These are phyloP conservation scores for Lyophyllum semitale DNA, from an alignment of 768 basidiomycete genomes.

Conservation along the genomic window DNA sequence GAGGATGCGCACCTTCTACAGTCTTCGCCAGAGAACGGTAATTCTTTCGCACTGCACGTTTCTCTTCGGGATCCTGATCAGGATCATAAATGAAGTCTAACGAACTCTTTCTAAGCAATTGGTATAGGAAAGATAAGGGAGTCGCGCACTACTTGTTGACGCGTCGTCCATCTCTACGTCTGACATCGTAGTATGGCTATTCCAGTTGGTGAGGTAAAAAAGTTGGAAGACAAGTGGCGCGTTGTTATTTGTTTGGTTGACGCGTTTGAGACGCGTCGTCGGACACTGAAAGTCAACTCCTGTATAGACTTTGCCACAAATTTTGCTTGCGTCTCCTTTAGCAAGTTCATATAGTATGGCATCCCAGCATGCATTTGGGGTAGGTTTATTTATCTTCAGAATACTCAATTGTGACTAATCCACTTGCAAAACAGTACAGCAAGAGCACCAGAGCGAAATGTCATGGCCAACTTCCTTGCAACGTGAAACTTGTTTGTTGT, in stretches of 20 bases:
- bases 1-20: slow-evolving; percentile 57
- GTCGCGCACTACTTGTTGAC: slow-evolving; percentile 2
- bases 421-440: slow-evolving; percentile 54
- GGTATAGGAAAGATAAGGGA: not conserved
- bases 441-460: slow-evolving; percentile 71
- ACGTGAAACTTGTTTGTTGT: slow-evolving; percentile 25
- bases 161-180: slow-evolving; percentile 31
- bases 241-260: slow-evolving; percentile 14
- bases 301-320: not conserved
- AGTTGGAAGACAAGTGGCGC: slow-evolving; percentile 7
- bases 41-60: slow-evolving; percentile 69
- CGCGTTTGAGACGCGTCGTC: slow-evolving; percentile 11
- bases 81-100: slow-evolving; percentile 67
- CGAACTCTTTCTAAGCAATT: not conserved
- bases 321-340: not conserved
- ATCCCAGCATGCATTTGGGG: slow-evolving; percentile 19
- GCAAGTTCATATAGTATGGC: slow-evolving; percentile 7
- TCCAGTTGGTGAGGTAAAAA: not conserved
- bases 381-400: slow-evolving; percentile 7
- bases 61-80: slow-evolving; percentile 82
- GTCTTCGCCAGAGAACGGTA: slow-evolving; percentile 69
- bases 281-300: slow-evolving; percentile 3
- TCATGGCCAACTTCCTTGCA: slow-evolving; percentile 63
- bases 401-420: not conserved
- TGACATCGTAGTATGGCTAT: slow-evolving; percentile 23